These are phyloP conservation scores for Eucalyptus marginata DNA, from an alignment of 345 rosid genomes.

Conservation along the genomic window DNA sequence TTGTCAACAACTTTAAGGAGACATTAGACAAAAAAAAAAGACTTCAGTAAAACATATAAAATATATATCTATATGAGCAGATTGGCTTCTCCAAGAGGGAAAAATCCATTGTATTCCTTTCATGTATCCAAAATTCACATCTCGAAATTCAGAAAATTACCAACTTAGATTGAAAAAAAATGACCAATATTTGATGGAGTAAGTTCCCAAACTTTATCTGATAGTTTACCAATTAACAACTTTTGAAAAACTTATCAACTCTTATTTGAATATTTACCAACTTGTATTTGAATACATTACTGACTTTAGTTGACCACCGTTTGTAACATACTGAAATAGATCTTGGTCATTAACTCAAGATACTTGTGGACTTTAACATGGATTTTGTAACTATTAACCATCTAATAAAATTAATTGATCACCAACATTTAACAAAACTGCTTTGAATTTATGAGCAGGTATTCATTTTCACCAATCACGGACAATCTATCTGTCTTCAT, in stretches of 20 bases:
- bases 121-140: background rate
- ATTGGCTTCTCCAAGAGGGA: background rate
- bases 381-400: background rate
- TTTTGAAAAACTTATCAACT: background rate
- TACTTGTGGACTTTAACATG: background rate
- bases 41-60: background rate
- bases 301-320: background rate
- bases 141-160: background rate
- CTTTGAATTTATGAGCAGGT: background rate
- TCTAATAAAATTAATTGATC: background rate
- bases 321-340: background rate
- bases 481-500: background rate
- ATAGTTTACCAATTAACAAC: background rate
- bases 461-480: background rate
- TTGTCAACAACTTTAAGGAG: background rate
- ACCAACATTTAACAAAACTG: background rate
- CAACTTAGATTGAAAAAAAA: background rate
- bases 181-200: background rate
- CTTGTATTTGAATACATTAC: background rate
- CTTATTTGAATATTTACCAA: background rate
- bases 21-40: background rate
- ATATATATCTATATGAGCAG: background rate
- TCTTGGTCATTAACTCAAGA: background rate
- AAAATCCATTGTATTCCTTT: background rate
- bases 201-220: background rate